Evolutionary conservation across 805 yeast genomes (phyloP).

Genomic region (Metschnikowia orientalis): DNA sequence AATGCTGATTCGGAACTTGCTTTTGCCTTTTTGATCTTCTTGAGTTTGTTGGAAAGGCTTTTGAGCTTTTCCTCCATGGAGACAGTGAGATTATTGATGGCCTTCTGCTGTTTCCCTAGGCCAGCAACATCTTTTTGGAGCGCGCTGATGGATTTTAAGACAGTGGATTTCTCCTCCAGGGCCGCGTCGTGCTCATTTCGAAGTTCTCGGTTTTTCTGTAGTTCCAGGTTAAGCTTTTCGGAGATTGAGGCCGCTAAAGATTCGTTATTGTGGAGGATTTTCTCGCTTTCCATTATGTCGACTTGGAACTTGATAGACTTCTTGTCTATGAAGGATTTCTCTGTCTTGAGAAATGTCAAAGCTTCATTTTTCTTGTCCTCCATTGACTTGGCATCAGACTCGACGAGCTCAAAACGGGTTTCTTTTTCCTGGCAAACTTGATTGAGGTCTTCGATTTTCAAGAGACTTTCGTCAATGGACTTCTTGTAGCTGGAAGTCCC

Average conservation of each 20-base stretch:
- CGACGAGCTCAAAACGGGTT: slow-evolving; percentile 72
- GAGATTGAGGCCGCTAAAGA: slow-evolving; percentile 37
- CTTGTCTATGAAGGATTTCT: slow-evolving; percentile 53
- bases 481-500: slow-evolving; percentile 86
- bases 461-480: slow-evolving; percentile 60
- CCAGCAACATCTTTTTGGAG: slow-evolving; percentile 20
- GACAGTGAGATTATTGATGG: slow-evolving; percentile 48
- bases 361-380: slow-evolving; percentile 73
- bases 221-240: slow-evolving; percentile 41
- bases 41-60: slow-evolving; percentile 54
- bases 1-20: slow-evolving; percentile 44
- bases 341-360: slow-evolving; percentile 56
- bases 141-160: slow-evolving; percentile 12
- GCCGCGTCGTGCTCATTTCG: slow-evolving; percentile 28
- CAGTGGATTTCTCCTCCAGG: slow-evolving; percentile 24
- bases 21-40: slow-evolving; percentile 54
- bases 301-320: slow-evolving; percentile 56
- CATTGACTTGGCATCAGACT: slow-evolving; percentile 59
- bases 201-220: slow-evolving; percentile 36
- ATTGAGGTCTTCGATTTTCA: slow-evolving; percentile 66
- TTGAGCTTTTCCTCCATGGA: slow-evolving; percentile 74
- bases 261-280: slow-evolving; percentile 36
- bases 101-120: slow-evolving; percentile 28
- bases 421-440: slow-evolving; percentile 80
- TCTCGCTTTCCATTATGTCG: slow-evolving; percentile 37